Evolutionary conservation across 768 basidiomycete genomes (phyloP).

Genomic region (Boletellus emodensis): DNA sequence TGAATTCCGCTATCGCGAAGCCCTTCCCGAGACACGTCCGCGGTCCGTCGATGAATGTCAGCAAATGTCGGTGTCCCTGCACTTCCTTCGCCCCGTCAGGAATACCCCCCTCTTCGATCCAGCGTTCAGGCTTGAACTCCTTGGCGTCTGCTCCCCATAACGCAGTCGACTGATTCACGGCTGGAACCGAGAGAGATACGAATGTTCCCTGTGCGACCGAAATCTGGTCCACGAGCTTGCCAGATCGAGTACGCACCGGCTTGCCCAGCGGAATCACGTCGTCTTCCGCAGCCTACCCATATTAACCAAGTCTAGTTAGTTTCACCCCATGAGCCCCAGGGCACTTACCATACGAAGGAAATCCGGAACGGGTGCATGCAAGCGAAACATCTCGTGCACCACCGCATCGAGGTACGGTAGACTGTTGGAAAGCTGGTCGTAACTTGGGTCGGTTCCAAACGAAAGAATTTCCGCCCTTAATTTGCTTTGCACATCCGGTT

Average conservation of each 20-base stretch:
- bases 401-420: slow-evolving; percentile 50
- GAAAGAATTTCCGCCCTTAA: slow-evolving; percentile 50
- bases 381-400: slow-evolving; percentile 41
- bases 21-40: slow-evolving; percentile 46
- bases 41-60: slow-evolving; percentile 52
- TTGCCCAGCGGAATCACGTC: slow-evolving; percentile 52
- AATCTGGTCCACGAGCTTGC: slow-evolving; percentile 37
- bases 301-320: not conserved
- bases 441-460: slow-evolving; percentile 44
- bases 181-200: slow-evolving; percentile 40
- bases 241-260: slow-evolving; percentile 42
- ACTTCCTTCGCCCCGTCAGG: slow-evolving; percentile 36
- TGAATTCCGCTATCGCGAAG: slow-evolving; percentile 41
- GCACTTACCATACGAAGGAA: slow-evolving; percentile 9
- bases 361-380: slow-evolving; percentile 41
- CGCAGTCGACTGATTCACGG: slow-evolving; percentile 45
- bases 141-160: slow-evolving; percentile 60
- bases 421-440: slow-evolving; percentile 46
- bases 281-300: slow-evolving; percentile 45
- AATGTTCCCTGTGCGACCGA: slow-evolving; percentile 43
- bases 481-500: slow-evolving; percentile 43
- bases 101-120: slow-evolving; percentile 41
- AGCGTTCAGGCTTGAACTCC: slow-evolving; percentile 58
- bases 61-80: slow-evolving; percentile 47
- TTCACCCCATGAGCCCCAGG: not conserved